Evolutionary conservation across 2,329 filamentous ascomycete genomes (phyloP), one percentile per base, ranked within the genome.

Genomic region (Zymoseptoria brevis): DNA sequence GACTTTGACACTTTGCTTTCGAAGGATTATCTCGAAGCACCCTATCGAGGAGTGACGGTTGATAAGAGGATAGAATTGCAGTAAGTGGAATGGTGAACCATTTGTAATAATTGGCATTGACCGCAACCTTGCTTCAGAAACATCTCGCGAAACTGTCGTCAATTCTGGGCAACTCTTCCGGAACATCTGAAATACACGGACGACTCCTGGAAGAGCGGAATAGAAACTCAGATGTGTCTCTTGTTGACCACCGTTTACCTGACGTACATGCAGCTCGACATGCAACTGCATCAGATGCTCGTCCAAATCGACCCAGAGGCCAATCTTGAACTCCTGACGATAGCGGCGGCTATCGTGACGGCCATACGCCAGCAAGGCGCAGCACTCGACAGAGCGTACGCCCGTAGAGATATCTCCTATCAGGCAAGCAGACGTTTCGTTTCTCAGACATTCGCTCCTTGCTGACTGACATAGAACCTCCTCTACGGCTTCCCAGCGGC

Each of bases 271-370:
- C 62, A 64, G 45, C 62, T 54, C 48, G 58, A 60, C 19, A 62
- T 66, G 9, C 62, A 65, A 24, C 59, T 66, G 8, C 57, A 67
- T 13, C 50, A 59, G 8, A 45, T 67, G 41, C 54, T 67, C 13
- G 59, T 57, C n/a, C 55, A 58, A n/a, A 49, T 19, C 1, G 58
- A 66, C 22, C 4, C 29, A 1, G 19, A 19, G 1, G 55, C 54
- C 19, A 58, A 52, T 35, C 24, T 29, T 1, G 30, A 35, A 4
- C 30, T 64, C 4, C 52, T 67, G 6, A 30, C 52, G 24, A 50
- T 62, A 0, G 60, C 65, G 13, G 52, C 41, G 2, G 56, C 61
- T 16, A 58, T 63, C 3, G 56, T 68, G 21, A 50, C 45, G 9
- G 59, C 59, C 2, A 52, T 64, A 22, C 55, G 64, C 3, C 62